Conservation (phyloP, 495 filamentous ascomycete genomes). For the Hypoxylon lenormandii region DNA sequence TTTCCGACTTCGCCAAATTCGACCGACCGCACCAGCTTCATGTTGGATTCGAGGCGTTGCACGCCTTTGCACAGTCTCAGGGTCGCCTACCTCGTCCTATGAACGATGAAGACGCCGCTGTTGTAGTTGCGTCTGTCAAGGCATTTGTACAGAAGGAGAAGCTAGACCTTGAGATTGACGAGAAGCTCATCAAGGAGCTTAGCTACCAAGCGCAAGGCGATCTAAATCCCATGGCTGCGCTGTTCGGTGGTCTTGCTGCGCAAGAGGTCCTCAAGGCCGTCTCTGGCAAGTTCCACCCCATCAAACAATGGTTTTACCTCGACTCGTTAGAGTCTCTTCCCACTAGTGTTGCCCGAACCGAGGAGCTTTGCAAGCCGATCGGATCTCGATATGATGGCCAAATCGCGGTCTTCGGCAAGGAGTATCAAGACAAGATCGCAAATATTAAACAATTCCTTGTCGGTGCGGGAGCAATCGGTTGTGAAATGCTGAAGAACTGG, state of each 20-base stretch:
- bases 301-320: conserved; percentile 95
- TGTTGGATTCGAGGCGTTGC: conserved; percentile 89
- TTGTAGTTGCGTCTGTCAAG: conserved; percentile 78
- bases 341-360: conserved; percentile 74
- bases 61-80: conserved; percentile 79
- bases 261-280: conserved; percentile 98
- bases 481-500: conserved; percentile 99
- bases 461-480: conserved; percentile 96
- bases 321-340: conserved; percentile 96
- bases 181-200: conserved; percentile 91
- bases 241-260: conserved; percentile 94
- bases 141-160: conserved; percentile 77
- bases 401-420: conserved; percentile 93
- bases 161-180: conserved; percentile 80
- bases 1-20: conserved; percentile 97
- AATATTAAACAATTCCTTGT: conserved; percentile 93
- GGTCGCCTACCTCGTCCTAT: conserved; percentile 82
- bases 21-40: conserved; percentile 93
- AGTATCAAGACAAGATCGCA: conserved; percentile 91
- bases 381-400: conserved; percentile 94
- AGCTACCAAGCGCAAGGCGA: conserved; percentile 96
- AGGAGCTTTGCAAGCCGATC: conserved; percentile 85
- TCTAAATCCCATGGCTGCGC: conserved; percentile 88
- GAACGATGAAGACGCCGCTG: conserved; percentile 82
- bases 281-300: conserved; percentile 95